Percentiles rank a stretch among this genome's conserved stretches.
Evolutionary conservation across 495 filamentous ascomycete species (phyloP).

Genomic region (Aspergillus sclerotiicarbonarius): DNA sequence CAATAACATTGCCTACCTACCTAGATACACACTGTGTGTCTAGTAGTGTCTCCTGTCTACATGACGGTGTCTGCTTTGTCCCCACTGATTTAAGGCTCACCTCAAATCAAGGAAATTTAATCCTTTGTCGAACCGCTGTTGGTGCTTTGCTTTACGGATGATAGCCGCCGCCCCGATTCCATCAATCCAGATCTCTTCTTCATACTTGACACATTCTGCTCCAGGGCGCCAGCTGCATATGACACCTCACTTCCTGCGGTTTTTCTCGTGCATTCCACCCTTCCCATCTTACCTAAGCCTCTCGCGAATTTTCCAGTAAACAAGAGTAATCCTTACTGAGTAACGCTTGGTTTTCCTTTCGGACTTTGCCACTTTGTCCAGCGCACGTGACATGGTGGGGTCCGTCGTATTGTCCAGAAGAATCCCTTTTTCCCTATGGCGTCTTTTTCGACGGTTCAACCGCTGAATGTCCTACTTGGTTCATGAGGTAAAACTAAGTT

Average conservation of each 20-base stretch:
- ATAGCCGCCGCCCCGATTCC: neutral
- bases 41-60: neutral
- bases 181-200: neutral
- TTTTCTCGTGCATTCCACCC: neutral
- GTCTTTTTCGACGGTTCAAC: neutral
- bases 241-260: neutral
- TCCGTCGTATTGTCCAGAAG: neutral
- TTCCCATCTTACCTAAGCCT: neutral
- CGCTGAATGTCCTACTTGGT: too few species aligned
- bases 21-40: too few species aligned
- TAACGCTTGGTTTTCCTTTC: neutral
- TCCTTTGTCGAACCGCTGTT: neutral
- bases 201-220: neutral
- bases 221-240: neutral
- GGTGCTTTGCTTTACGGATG: neutral
- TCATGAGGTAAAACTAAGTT: too few species aligned
- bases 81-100: neutral
- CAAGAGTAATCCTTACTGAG: neutral
- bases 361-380: neutral
- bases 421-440: neutral
- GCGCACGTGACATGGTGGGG: conserved; percentile 15
- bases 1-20: neutral
- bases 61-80: neutral
- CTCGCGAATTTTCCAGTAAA: neutral
- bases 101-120: too few species aligned